These are phyloP conservation scores for Cucurbita ficifolia DNA, from an alignment of 306 rosid genomes.

Conservation along the genomic window DNA sequence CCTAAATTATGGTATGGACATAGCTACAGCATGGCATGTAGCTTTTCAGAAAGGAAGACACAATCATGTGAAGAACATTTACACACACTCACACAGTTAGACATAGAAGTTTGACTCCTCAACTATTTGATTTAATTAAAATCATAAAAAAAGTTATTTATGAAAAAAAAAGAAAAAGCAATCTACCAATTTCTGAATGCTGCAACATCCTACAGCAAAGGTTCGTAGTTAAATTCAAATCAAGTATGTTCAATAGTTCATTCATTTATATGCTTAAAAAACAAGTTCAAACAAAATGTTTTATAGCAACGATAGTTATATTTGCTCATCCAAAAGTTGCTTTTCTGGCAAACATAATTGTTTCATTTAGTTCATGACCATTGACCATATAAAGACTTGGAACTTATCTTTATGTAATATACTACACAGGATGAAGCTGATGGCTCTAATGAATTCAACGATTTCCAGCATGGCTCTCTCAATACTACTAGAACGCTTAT, in stretches of 20 bases:
- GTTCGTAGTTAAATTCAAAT: background rate
- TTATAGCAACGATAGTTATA: background rate
- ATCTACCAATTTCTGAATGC: background rate
- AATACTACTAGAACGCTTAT: slow-evolving; percentile 67
- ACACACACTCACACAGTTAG: background rate
- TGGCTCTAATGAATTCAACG: slow-evolving; percentile 84
- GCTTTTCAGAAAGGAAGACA: background rate
- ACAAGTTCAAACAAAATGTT: background rate
- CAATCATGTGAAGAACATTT: background rate
- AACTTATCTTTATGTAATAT: slow-evolving; percentile 3
- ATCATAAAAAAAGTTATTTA: background rate
- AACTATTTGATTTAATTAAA: background rate
- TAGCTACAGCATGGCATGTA: background rate
- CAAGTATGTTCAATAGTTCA: background rate
- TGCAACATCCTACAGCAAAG: background rate
- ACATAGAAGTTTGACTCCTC: background rate
- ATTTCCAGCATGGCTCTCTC: slow-evolving; percentile 74
- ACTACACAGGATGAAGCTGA: slow-evolving; percentile 82
- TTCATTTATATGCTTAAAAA: background rate
- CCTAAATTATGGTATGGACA: background rate
- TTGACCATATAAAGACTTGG: background rate
- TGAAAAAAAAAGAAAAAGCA: background rate
- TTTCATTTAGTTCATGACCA: background rate
- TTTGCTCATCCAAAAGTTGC: background rate
- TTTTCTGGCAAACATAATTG: background rate